Base-by-base conservation (phyloP, 2,329 filamentous ascomycete species). In the Raffaelea arxii region DNA sequence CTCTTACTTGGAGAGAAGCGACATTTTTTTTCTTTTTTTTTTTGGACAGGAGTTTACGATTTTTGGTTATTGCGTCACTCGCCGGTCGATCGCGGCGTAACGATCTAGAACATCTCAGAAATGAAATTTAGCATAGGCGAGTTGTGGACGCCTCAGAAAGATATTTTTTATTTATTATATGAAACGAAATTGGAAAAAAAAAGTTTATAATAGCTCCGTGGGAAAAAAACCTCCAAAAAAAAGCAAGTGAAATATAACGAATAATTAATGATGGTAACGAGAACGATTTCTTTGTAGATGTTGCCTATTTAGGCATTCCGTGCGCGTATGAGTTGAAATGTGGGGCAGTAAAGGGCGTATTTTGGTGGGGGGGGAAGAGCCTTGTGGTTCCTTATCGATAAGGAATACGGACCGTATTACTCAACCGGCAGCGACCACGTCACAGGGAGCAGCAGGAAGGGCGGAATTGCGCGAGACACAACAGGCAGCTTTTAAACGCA, bases 111-210 rank as follows among this genome's bases (percentile, higher is more conserved):
- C 16, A 30, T 30, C 27, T 30, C 10, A 32, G 42, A 22, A 30
- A 22, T 35, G 24, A 4, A 6, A 9, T 14, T 10, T 14, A n/a
- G 2, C 12, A 24, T 24, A 43, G 45, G 45, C 45, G 45, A 47
- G 45, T 47, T 36, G 45, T 43, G 38, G 45, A 47, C 45, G 45
- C 45, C 45, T 47, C 12, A 12, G 36, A 35, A 35, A 25, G 6
- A 25, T 7, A 23, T 4, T 27, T 18, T 11, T 25, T 35, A 25
- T 14, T 30, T 9, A 22, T 11, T 6, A 14, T 18, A 25, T 25
- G 3, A 25, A 41, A 41, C 32, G 19, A 36, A 36, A 36, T n/a
- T n/a, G 32, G 6, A 36, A 32, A 32, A 16, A 32, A 32, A 32
- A 32, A 32, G 16, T 32, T 32, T 9, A 32, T 32, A 16, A n/a